phyloP scores from a whole-genome alignment of 495 filamentous ascomycete genomes.

The Geoglossum glabrum region DNA sequence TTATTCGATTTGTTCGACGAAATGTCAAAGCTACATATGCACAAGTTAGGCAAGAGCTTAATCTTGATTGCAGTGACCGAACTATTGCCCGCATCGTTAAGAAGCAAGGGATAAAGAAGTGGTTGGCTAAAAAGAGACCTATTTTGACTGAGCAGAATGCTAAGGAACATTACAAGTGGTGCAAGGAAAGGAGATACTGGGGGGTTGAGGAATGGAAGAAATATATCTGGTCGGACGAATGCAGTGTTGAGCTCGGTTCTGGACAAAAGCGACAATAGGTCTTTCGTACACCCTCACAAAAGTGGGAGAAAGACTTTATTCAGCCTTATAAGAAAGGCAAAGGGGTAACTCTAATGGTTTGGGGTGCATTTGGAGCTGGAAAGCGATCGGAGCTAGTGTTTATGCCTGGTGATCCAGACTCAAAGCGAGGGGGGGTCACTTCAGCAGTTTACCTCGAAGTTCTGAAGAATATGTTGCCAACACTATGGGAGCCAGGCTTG shows the following conservation, averaged over 20 bases:
- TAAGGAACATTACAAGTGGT: slow-evolving; percentile 4
- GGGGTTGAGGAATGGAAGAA: slow-evolving; percentile 4
- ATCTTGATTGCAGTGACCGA: no score
- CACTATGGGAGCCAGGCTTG: slow-evolving; percentile 9
- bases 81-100: no score
- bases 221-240: slow-evolving; percentile 13
- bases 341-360: slow-evolving; percentile 12
- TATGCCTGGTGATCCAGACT: not conserved
- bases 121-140: no score
- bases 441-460: not conserved
- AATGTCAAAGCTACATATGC: no score
- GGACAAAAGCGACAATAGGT: slow-evolving; percentile 6
- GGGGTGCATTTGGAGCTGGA: slow-evolving; percentile 1
- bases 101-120: no score
- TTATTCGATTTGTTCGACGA: no score
- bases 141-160: slow-evolving; percentile 1
- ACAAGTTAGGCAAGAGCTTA: no score
- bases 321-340: slow-evolving; percentile 10
- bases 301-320: slow-evolving; percentile 9
- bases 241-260: slow-evolving; percentile 9
- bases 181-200: slow-evolving; percentile 2
- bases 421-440: not conserved
- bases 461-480: not conserved
- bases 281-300: slow-evolving; percentile 7
- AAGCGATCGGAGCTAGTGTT: slow-evolving; percentile 3